Evolutionary conservation across 1,284 basidiomycete genomes (phyloP), one percentile per base, ranked within the genome.

Genomic region (Inonotus hispidus): DNA sequence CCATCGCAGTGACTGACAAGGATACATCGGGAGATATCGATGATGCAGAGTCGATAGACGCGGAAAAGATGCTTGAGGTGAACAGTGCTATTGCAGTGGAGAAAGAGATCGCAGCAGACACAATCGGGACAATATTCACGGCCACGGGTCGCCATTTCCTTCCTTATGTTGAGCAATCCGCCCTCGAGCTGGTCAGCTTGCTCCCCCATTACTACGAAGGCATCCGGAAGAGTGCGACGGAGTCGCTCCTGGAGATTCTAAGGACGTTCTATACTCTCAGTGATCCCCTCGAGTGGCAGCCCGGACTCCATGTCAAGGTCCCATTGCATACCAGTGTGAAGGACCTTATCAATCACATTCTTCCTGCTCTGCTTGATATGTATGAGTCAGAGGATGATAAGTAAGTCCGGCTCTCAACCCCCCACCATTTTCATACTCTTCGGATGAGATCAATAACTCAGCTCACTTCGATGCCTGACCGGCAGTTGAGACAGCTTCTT

Each of bases 51-150:
- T 92, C 96, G 66, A 74, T 93, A 65, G 90, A 95, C 68, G 76
- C 93, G 47, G 92, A 92, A 69, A 90, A 90, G 71, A 75, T 90
- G 70, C 82, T 95, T 69, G 93, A 95, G 66, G 93, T 96, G 66
- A 98, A 95, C 79, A 94, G 91, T 68, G 95, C 95, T 50, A 90
- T 99, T 67, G 96, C 95, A 58, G 94, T 99, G 62, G 97, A 99
- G 81, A 99, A 99, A 78, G 97, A 99, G 79, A 97, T 98, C 62
- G 96, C 97, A 5, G 94, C 95, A 41, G 96, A 99, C 73, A 94
- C 96, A 32, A 88, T 99, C 65, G 94, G 96, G 60, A 90, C 93
- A 58, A 77, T 99, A 63, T 98, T 98, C 73, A 79, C 84, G 47
- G 82, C 91, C 53, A 96, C 94, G 57, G 86, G 87, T 70, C 75